These are phyloP conservation scores for Nemania bipapillata DNA, from an alignment of 2,329 filamentous ascomycete genomes.

Conservation along the genomic window DNA sequence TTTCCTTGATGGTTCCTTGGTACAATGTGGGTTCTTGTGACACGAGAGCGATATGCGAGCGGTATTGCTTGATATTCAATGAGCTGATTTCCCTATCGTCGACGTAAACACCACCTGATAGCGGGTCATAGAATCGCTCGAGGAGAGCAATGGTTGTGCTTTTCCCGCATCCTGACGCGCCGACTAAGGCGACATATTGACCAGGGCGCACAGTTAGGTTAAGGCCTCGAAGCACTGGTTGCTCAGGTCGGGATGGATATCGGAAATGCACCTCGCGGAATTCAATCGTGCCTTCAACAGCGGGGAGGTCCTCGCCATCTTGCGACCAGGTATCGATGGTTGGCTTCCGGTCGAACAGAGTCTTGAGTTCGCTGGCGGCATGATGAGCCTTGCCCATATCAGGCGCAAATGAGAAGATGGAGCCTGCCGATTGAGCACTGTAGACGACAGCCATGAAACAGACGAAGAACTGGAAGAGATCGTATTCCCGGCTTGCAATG, in stretches of 20 bases:
- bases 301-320: slow-evolving; percentile 70
- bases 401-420: slow-evolving; percentile 87
- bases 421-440: slow-evolving; percentile 89
- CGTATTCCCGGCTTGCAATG: slow-evolving; percentile 76
- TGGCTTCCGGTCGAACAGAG: slow-evolving; percentile 83
- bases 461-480: slow-evolving; percentile 88
- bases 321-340: slow-evolving; percentile 83
- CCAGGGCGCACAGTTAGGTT: slow-evolving; percentile 78
- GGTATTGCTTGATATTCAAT: slow-evolving; percentile 87
- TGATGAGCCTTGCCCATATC: slow-evolving; percentile 94
- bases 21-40: slow-evolving; percentile 95
- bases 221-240: slow-evolving; percentile 88
- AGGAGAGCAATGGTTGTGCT: slow-evolving; percentile 90
- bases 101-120: slow-evolving; percentile 80
- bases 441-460: slow-evolving; percentile 90
- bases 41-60: slow-evolving; percentile 84
- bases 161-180: slow-evolving; percentile 94
- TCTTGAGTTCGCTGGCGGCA: slow-evolving; percentile 82
- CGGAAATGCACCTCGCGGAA: slow-evolving; percentile 94
- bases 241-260: slow-evolving; percentile 89
- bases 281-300: slow-evolving; percentile 81
- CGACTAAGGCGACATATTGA: slow-evolving; percentile 88
- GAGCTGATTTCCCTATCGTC: slow-evolving; percentile 84
- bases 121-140: slow-evolving; percentile 93
- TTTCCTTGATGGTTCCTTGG: slow-evolving; percentile 89